Base-by-base conservation (phyloP, 345 rosid genomes). In the Citropsis articulata region DNA sequence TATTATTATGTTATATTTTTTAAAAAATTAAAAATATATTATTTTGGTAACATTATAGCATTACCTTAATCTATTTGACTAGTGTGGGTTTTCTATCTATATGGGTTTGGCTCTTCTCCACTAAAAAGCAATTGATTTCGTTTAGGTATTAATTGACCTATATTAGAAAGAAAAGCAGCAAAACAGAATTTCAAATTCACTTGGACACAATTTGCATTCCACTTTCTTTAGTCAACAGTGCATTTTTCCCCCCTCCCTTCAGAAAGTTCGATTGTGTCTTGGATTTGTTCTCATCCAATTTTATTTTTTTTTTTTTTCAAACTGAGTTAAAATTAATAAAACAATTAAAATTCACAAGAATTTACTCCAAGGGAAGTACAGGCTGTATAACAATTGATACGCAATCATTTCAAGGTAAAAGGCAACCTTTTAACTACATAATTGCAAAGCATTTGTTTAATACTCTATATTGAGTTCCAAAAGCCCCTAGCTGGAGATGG, bases 41-140 rank as follows among this genome's bases (percentile, higher is more conserved):
- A 6, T 18, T 53, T 18, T 53, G 2, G 7, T 53, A 53, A 53
- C 22, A 50, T 50, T 18, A 50, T 50, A 53, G n/a, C 57, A 53
- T 18, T 53, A 53, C 57, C 57, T 53, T 53, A 53, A 53, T 53
- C 57, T 18, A 35, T 73, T 66, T 30, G 68, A 31, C 21, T 31
- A 28, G 21, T 30, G 8, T 9, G 40, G 8, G 35, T 38, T 68
- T 40, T 24, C 40, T 7, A 5, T 18, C n/a, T 27, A 9, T 81
- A 2, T 69, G 70, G 72, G 83, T 42, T 81, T 45, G 83, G 87
- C 66, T 64, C 28, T 55, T 73, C 36, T 69, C 84, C 83, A 81
- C 79, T 57, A 36, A 2, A 57, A 22, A 8, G 3, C 30, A 7
- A 4, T 71, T 2, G 21, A 8, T 74, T 35, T 13, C 25, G 21